Base-by-base conservation (phyloP, 805 yeast genomes). In the Wickerhamiella dianesei region DNA sequence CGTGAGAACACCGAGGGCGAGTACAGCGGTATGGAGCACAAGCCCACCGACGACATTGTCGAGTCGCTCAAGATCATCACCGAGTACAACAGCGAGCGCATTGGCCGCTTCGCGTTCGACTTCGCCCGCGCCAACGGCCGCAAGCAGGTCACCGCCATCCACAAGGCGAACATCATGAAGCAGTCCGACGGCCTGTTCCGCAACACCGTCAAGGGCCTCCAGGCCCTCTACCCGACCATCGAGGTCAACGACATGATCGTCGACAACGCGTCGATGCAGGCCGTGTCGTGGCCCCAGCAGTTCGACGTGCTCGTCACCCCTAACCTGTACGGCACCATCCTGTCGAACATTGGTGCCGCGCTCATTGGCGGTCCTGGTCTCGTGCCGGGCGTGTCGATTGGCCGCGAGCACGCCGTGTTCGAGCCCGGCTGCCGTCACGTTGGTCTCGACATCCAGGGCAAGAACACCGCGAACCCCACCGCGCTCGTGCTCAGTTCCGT, bases 401-500 rank as follows among this genome's bases (percentile, higher is more conserved):
- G 98, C 70, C 82, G 95, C 69, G 96, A 89, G 61, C 81, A 82
- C 67, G 97, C 97, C 48, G 94, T 89, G 52, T 89, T 92, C 69
- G 98, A 89, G 75, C 97, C 98, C 61, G 98, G 97, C 71, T 88
- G 96, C 73, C 84, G 98, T 77, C 97, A 88, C 74, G 97, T 88
- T 62, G 97, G 97, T 70, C 75, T 89, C 60, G 96, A 89, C 69
- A 84, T 92, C 67, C 76, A 84, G 75, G 96, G 95, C 64, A 77
- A 84, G 70, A 83, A 86, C 74, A 75, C 85, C 54, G 97, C 97
- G 55, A 89, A 89, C 79, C 98, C 98, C 66, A 85, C 96, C 52
- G 97, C 96, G 58, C 82, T 89, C 89, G 82, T 89, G 61, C 74
- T 92, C 62, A 85, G 96, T 50, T 77, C 95, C 41, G 71, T 88